Evolutionary conservation across 2,329 filamentous ascomycete species (phyloP).

Genomic region (Phaeosphaeriaceae sp.): DNA sequence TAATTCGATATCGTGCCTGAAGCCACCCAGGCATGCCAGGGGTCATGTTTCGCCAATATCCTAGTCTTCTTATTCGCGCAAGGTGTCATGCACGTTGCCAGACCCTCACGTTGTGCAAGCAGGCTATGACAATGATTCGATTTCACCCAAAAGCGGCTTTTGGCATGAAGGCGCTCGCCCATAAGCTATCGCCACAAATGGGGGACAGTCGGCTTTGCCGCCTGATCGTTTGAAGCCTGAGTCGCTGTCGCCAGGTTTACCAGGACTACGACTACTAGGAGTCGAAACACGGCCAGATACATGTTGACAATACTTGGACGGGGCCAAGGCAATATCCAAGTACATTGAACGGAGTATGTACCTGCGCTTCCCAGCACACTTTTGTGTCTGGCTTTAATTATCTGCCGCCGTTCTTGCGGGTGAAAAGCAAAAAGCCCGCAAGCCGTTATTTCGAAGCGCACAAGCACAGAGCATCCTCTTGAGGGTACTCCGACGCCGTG

Average conservation of each 20-base stretch:
- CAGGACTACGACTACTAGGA: slow-evolving; percentile 21
- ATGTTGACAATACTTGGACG: neutral
- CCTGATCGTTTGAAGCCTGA: slow-evolving; percentile 20
- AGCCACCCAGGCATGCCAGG: slow-evolving; percentile 20
- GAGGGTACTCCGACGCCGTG: slow-evolving; percentile 13
- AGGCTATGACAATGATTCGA: slow-evolving; percentile 32
- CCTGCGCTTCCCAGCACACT: slow-evolving; percentile 4
- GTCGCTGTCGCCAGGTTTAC: slow-evolving; percentile 23
- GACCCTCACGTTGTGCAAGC: slow-evolving; percentile 34
- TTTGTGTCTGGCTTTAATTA: slow-evolving; percentile 12
- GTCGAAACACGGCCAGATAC: slow-evolving; percentile 3
- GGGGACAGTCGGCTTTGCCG: slow-evolving; percentile 18
- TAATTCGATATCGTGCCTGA: slow-evolving; percentile 17
- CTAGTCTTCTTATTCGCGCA: slow-evolving; percentile 28
- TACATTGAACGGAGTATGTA: slow-evolving; percentile 6
- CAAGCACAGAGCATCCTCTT: slow-evolving; percentile 10
- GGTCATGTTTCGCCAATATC: slow-evolving; percentile 13
- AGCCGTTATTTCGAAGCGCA: slow-evolving; percentile 15
- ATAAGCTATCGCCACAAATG: slow-evolving; percentile 30
- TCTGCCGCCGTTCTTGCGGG: slow-evolving; percentile 9
- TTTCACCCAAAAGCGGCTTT: slow-evolving; percentile 26
- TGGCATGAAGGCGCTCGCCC: slow-evolving; percentile 23
- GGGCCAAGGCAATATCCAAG: slow-evolving; percentile 1
- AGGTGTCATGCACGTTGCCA: slow-evolving; percentile 32
- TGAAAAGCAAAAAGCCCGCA: slow-evolving; percentile 2